Evolutionary conservation across 2,329 filamentous ascomycete genomes (phyloP).

Genomic region (Sarocladium brachiariae): DNA sequence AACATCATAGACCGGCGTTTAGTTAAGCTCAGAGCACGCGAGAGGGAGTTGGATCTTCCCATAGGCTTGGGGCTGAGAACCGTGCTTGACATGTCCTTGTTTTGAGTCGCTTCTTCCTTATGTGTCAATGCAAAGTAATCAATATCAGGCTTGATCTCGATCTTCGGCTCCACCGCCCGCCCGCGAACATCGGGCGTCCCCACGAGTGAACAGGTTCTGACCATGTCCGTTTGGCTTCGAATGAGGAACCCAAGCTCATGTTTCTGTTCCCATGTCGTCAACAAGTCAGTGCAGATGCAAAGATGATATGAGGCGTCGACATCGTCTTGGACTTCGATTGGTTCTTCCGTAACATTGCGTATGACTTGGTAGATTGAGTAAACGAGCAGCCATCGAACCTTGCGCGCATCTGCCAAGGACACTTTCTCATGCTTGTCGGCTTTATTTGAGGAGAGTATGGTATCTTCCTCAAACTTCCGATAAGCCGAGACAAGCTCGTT

Average conservation of each 20-base stretch:
- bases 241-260: conserved; percentile 21
- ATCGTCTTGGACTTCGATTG: conserved; percentile 53
- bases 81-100: not conserved
- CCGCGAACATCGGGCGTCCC: not conserved
- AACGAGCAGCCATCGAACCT: conserved; percentile 71
- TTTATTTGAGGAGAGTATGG: conserved; percentile 40
- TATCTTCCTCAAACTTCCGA: conserved; percentile 60
- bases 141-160: conserved; percentile 49
- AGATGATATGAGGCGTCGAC: conserved; percentile 51
- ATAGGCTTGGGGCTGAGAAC: conserved; percentile 6
- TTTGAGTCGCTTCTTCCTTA: conserved; percentile 14
- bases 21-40: conserved; percentile 23
- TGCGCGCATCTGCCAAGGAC: conserved; percentile 58
- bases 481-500: conserved; percentile 62
- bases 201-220: conserved; percentile 7
- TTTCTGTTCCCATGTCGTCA: conserved; percentile 40
- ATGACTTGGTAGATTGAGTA: conserved; percentile 71
- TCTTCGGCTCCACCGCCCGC: conserved; percentile 10
- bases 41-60: conserved; percentile 24
- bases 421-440: conserved; percentile 49
- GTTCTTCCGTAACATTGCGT: conserved; percentile 52
- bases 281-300: conserved; percentile 32
- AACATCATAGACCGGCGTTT: conserved; percentile 27
- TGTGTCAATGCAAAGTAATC: conserved; percentile 45
- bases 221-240: conserved; percentile 22